Conservation (phyloP, 2,329 filamentous ascomycete species). For the Didymella pomorum region DNA sequence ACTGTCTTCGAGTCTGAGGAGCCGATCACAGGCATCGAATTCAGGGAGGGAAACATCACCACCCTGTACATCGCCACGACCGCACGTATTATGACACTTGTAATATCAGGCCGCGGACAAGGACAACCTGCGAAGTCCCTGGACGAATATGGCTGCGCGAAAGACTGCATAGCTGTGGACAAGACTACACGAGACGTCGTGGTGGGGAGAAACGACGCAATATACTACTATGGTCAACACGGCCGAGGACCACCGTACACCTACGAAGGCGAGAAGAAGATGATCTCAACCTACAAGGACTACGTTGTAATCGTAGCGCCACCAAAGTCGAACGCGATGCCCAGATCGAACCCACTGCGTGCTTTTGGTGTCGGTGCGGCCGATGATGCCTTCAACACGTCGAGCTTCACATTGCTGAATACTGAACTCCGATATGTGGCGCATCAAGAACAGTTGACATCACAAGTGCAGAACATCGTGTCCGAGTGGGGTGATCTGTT, state of each 20-base stretch:
- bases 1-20: constrained; percentile 97
- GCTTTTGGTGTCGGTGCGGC: constrained; percentile 76
- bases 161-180: constrained; percentile 95
- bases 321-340: constrained; percentile 64
- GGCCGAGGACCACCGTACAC: constrained; percentile 88
- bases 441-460: constrained; percentile 84
- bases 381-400: constrained; percentile 84
- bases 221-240: constrained; percentile 89
- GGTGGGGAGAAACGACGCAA: constrained; percentile 91
- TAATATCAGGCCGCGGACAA: constrained; percentile 87
- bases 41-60: constrained; percentile 69
- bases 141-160: constrained; percentile 86
- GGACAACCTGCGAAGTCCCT: constrained; percentile 86
- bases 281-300: constrained; percentile 79
- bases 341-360: constrained; percentile 69
- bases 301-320: constrained; percentile 90
- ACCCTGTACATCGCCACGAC: constrained; percentile 94
- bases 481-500: constrained; percentile 92
- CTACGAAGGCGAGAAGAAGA: constrained; percentile 88
- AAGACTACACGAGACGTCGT: constrained; percentile 82
- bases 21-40: constrained; percentile 89
- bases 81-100: constrained; percentile 82
- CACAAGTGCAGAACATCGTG: constrained; percentile 81
- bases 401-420: constrained; percentile 90
- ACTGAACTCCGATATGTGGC: constrained; percentile 89